phyloP scores from a whole-genome alignment of 306 rosid genomes.

The Quercus aquifolioides region DNA sequence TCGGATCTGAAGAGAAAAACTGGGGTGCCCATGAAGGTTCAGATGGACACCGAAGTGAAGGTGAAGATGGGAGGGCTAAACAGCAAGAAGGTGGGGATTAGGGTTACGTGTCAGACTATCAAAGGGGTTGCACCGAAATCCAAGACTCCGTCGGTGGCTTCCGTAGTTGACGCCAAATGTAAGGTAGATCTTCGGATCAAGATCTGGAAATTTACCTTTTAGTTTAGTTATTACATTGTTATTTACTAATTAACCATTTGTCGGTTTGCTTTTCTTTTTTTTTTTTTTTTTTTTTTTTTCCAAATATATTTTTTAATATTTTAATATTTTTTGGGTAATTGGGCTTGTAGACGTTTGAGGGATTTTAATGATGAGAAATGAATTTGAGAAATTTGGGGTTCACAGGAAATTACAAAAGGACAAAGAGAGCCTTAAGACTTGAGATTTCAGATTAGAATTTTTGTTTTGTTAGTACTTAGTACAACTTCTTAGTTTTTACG shows the following conservation, averaged over 20 bases:
- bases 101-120: slow-evolving; percentile 72
- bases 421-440: neutral
- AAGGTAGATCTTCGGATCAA: slow-evolving; percentile 94
- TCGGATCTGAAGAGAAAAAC: slow-evolving; percentile 69
- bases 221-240: neutral
- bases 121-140: slow-evolving; percentile 62
- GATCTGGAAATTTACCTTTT: slow-evolving; percentile 92
- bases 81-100: slow-evolving; percentile 73
- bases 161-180: slow-evolving; percentile 66
- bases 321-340: neutral
- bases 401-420: slow-evolving; percentile 21
- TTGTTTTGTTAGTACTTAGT: too few species aligned
- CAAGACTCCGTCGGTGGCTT: slow-evolving; percentile 77
- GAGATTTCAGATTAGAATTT: slow-evolving; percentile 2
- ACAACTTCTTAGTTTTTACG: neutral
- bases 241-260: neutral
- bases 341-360: neutral
- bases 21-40: slow-evolving; percentile 62
- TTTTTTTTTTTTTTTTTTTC: neutral
- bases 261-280: neutral
- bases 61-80: slow-evolving; percentile 69
- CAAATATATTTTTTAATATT: neutral
- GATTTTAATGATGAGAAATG: neutral
- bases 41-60: slow-evolving; percentile 81
- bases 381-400: slow-evolving; percentile 29